phyloP scores from a whole-genome alignment of 176 grass and related monocot species.

The Eragrostis nindensis region DNA sequence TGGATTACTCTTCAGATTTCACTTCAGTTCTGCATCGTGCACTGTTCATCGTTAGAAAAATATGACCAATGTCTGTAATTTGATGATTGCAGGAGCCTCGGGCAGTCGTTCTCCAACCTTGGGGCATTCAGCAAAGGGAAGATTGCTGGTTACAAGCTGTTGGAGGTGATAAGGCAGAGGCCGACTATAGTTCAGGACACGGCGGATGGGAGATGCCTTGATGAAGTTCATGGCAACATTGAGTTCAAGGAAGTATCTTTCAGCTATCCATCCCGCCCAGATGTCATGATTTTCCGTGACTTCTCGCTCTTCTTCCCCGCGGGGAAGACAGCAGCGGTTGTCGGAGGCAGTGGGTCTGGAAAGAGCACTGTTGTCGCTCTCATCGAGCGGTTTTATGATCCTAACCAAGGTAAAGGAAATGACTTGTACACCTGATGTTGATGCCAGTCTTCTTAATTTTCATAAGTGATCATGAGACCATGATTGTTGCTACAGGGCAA shows the following conservation, averaged over 20 bases:
- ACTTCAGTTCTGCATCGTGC: neutral
- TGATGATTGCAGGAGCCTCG: conserved; percentile 67
- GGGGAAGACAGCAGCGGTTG: conserved; percentile 68
- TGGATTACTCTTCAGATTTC: neutral
- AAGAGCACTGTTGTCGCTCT: conserved; percentile 86
- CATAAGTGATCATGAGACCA: neutral
- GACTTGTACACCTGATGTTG: neutral
- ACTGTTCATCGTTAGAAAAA: neutral
- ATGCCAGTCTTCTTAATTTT: neutral
- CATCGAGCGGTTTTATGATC: conserved; percentile 87
- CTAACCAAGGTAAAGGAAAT: conserved; percentile 73
- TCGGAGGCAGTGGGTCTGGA: conserved; percentile 86
- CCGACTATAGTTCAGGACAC: conserved; percentile 74
- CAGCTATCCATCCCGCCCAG: conserved; percentile 80
- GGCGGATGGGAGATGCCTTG: conserved; percentile 59
- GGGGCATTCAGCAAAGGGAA: conserved; percentile 97
- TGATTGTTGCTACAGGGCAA: conserved; percentile 57
- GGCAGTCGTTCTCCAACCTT: conserved; percentile 87
- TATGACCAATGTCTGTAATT: conserved; percentile 9
- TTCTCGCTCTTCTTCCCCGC: conserved; percentile 95
- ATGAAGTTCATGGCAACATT: conserved; percentile 84
- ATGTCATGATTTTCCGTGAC: conserved; percentile 78
- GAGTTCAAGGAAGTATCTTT: conserved; percentile 88
- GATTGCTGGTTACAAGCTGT: conserved; percentile 77
- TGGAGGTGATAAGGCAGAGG: conserved; percentile 88